These are phyloP conservation scores for Diphasiastrum complanatum DNA, from an alignment of 83 land plant species.

Conservation along the genomic window DNA sequence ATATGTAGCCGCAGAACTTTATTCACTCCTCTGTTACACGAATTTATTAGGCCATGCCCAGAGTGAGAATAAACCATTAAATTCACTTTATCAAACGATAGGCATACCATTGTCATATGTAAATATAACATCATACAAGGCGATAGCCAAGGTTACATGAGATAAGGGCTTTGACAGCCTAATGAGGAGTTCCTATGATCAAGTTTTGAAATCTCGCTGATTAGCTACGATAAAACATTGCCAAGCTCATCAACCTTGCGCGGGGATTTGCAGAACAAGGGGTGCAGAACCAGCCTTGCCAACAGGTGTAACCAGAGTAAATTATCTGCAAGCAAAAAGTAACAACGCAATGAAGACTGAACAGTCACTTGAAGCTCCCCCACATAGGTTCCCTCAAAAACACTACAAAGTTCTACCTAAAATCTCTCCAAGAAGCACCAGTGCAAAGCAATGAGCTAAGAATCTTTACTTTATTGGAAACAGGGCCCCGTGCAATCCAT, in stretches of 20 bases:
- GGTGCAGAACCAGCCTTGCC: slow-evolving; percentile 98
- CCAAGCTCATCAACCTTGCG: slow-evolving; percentile 59
- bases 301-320: slow-evolving; percentile 81
- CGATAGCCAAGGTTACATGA: too few relatives aligned
- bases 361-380: neutral
- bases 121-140: too few relatives aligned
- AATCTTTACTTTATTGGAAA: slow-evolving; percentile 70
- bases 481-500: slow-evolving; percentile 89
- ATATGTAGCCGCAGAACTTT: slow-evolving; percentile 51
- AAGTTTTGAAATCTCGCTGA: too few relatives aligned
- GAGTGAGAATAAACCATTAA: too few relatives aligned
- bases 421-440: neutral
- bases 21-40: slow-evolving; percentile 53
- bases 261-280: slow-evolving; percentile 66
- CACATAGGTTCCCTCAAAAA: neutral
- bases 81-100: too few relatives aligned
- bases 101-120: too few relatives aligned
- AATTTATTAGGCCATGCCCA: too few relatives aligned
- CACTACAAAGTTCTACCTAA: neutral
- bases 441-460: too few relatives aligned
- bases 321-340: slow-evolving; percentile 48
- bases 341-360: neutral
- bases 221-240: too few relatives aligned
- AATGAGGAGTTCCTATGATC: too few relatives aligned
- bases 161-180: too few relatives aligned